Evolutionary conservation across 208 protist genomes (phyloP), one percentile per base, ranked within the genome.

Genomic region (Wallacemonas sp.): DNA sequence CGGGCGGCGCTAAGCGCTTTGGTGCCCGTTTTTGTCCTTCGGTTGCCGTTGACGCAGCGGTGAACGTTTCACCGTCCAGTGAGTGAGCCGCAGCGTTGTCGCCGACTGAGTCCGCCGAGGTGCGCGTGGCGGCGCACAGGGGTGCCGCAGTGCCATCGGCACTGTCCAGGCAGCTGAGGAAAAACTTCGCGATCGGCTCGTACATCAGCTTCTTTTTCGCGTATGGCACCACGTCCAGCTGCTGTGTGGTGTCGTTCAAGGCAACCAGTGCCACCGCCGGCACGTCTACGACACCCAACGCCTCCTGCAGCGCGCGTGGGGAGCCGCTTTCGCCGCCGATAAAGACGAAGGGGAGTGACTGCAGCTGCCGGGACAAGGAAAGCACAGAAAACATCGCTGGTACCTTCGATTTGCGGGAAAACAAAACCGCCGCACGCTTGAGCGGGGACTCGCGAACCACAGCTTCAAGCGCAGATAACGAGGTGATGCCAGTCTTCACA

Each of bases 301-400:
- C 54, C 37, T 59, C 71, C n/a, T 57, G 69, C 8, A 82, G 42
- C 0, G 69, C 68, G 12, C 68, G 58, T 4, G 44, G 52, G 1
- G 48, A 63, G 32, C 71, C 68, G 4, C 37, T 61, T 2, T 81
- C 58, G 13, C 54, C 53, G 12, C 66, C 75, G 37, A 79, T 67
- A 75, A 96, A 94, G 24, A 79, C 76, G 55, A 95, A 90, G 17
- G 84, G 79, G 50, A 95, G 62, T 30, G 80, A 45, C 52, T 80
- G 62, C n/a, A 97, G 76, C 52, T 79, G 69, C 33, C 78, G 75
- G 12, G 92, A 95, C 17, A 80, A 48, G 4, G 86, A 71, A 37
- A 95, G 63, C 8, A 97, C 83, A 44, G 87, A 85, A 22, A 92
- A 80, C 55, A 95, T 80, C 2, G 92, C 80, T 22, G 92, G 88